These are phyloP conservation scores for Acacia confusa DNA, from an alignment of 306 rosid species.

Conservation along the genomic window DNA sequence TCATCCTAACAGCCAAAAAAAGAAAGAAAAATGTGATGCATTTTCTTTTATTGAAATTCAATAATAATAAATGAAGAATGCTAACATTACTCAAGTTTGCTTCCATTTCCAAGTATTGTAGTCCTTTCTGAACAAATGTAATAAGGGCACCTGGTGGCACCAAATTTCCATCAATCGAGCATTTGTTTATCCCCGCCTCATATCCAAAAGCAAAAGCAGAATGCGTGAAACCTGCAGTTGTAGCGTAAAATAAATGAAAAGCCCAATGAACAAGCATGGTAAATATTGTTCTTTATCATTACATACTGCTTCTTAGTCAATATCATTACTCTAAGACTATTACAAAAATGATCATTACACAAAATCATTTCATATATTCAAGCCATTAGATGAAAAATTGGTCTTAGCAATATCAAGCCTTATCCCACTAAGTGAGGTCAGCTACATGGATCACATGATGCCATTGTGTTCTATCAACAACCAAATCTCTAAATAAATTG, in stretches of 20 bases:
- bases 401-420: not conserved
- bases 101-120: conserved; percentile 98
- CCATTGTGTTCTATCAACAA: too few relatives aligned
- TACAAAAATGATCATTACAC: not conserved
- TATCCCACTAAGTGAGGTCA: not conserved
- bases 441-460: not conserved
- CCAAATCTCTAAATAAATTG: too few relatives aligned
- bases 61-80: conserved; percentile 29
- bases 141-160: conserved; percentile 88
- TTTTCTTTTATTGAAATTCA: not conserved
- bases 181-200: conserved; percentile 88
- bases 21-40: conserved; percentile 33
- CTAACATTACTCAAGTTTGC: conserved; percentile 97
- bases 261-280: conserved; percentile 20
- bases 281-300: not conserved
- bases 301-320: not conserved
- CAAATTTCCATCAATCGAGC: conserved; percentile 84
- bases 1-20: not conserved
- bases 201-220: conserved; percentile 93
- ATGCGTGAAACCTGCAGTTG: conserved; percentile 80
- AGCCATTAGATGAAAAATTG: not conserved
- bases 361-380: conserved; percentile 7
- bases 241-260: conserved; percentile 26
- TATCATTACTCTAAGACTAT: conserved; percentile 20
- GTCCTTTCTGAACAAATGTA: conserved; percentile 90